These are phyloP conservation scores for Leptographium flavum DNA, from an alignment of 2,329 filamentous ascomycete species.

Conservation along the genomic window DNA sequence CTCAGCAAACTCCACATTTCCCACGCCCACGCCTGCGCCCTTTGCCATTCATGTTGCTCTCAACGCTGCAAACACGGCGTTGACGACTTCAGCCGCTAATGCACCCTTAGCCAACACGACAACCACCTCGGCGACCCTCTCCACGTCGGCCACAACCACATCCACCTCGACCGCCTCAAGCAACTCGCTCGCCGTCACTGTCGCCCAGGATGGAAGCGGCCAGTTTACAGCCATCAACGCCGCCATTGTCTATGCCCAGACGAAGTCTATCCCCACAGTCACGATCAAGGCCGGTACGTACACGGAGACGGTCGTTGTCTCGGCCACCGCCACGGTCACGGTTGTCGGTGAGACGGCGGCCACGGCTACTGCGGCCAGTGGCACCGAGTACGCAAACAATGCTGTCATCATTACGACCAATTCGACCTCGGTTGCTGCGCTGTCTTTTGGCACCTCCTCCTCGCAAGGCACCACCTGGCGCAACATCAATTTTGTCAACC, in stretches of 20 bases:
- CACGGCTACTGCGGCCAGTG: conserved; percentile 9
- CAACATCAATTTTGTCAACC: conserved; percentile 25
- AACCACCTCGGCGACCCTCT: not conserved
- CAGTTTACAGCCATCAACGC: conserved; percentile 29
- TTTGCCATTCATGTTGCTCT: too few species aligned
- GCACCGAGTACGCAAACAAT: conserved; percentile 18
- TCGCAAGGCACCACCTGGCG: conserved; percentile 20
- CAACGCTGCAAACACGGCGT: too few species aligned
- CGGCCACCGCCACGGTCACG: conserved; percentile 25
- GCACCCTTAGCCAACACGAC: too few species aligned
- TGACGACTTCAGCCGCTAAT: too few species aligned
- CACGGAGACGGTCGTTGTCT: conserved; percentile 24
- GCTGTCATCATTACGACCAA: conserved; percentile 20
- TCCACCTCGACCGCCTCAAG: not conserved
- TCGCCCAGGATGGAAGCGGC: conserved; percentile 10
- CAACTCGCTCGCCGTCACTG: not conserved
- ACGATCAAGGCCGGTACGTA: conserved; percentile 29
- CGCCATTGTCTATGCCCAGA: conserved; percentile 27
- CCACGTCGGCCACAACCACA: too few species aligned
- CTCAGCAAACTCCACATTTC: too few species aligned
- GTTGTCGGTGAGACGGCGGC: conserved; percentile 21
- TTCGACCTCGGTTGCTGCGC: conserved; percentile 17
- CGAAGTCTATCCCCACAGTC: conserved; percentile 25
- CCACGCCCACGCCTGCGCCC: too few species aligned
- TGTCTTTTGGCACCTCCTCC: conserved; percentile 10